Evolutionary conservation across 805 yeast genomes (phyloP), one percentile per base, ranked within the genome.

Genomic region (Myxozyma udenii): DNA sequence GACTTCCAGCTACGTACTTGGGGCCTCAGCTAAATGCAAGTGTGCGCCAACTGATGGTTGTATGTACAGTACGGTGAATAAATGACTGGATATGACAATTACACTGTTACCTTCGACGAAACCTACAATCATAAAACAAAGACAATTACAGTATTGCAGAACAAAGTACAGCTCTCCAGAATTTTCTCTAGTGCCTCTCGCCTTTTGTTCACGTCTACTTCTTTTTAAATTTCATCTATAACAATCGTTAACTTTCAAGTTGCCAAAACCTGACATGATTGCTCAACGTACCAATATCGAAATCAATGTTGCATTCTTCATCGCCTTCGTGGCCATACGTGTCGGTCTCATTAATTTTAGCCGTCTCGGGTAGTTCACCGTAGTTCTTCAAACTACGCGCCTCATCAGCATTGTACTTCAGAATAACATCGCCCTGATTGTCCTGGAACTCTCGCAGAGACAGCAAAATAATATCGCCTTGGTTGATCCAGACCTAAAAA

Each of bases 401-500:
- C 74, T 93, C 99, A 67, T 93, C 99, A 46, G 96, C 84, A 71
- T 86, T 88, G 74, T 85, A 93, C 74, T 93, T 93, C 72, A 91
- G 95, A 52, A 93, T 91, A 62, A 93, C 97, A 71, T 93, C 99
- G 77, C 97, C 93, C 71, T 87, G 95, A 58, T 87, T 96, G 67
- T 91, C 97, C 74, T 93, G 97, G 82, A 93, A 93, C 67, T 93
- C 99, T 79, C 99, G 89, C 65, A 93, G 80, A 5, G 96, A 90
- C 43, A 91, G 93, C 68, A 93, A 77, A 63, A 93, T 88, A 64
- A 93, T 93, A 70, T 93, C 99, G 76, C 98, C 98, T 72, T 89
- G 98, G 43, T 87, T 87, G 88, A 93, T 90, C 99, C 99, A 93
- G 44, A 56, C 60, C 60, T 55, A 36, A 24, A 35, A 16, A 14